Conservation (phyloP, 192 early-diverging fungal species). For the Coemansia asiatica region DNA sequence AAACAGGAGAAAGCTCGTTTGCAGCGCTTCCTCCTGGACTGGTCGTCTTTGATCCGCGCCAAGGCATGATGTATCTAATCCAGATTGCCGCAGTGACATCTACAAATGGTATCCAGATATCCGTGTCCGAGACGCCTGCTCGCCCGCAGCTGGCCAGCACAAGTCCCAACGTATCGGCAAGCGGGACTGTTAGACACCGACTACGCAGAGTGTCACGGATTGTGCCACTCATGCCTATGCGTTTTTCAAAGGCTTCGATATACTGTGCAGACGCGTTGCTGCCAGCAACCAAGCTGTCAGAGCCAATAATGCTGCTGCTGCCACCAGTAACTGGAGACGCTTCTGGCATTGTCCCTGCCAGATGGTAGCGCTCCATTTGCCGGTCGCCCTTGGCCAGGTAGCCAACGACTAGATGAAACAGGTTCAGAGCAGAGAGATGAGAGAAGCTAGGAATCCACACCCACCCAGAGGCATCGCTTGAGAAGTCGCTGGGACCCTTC, state of each 20-base stretch:
- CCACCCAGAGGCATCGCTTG: slow-evolving; percentile 11
- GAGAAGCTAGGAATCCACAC: slow-evolving; percentile 32
- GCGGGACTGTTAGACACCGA: slow-evolving; percentile 13
- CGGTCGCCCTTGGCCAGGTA: slow-evolving; percentile 42
- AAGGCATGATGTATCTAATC: slow-evolving; percentile 46
- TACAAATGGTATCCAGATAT: slow-evolving; percentile 42
- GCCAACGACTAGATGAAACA: slow-evolving; percentile 28
- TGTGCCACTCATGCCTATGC: slow-evolving; percentile 36
- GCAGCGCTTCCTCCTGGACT: not conserved
- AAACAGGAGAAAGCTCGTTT: slow-evolving; percentile 26
- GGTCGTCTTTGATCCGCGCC: slow-evolving; percentile 22
- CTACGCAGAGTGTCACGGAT: slow-evolving; percentile 30
- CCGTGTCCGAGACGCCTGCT: slow-evolving; percentile 20
- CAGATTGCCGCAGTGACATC: slow-evolving; percentile 29
- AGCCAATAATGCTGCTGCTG: too few relatives aligned
- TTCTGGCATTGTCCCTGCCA: slow-evolving; percentile 14
- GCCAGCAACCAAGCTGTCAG: not conserved
- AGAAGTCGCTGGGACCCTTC: not conserved
- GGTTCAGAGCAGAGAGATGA: slow-evolving; percentile 30
- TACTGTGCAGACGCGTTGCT: slow-evolving; percentile 5
- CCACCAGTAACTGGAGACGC: not conserved
- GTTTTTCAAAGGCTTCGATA: slow-evolving; percentile 21
- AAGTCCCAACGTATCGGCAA: slow-evolving; percentile 27
- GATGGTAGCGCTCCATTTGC: slow-evolving; percentile 44
- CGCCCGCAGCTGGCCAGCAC: slow-evolving; percentile 24